Base-by-base conservation (phyloP, 495 filamentous ascomycete genomes). In the Xylaria sp. region DNA sequence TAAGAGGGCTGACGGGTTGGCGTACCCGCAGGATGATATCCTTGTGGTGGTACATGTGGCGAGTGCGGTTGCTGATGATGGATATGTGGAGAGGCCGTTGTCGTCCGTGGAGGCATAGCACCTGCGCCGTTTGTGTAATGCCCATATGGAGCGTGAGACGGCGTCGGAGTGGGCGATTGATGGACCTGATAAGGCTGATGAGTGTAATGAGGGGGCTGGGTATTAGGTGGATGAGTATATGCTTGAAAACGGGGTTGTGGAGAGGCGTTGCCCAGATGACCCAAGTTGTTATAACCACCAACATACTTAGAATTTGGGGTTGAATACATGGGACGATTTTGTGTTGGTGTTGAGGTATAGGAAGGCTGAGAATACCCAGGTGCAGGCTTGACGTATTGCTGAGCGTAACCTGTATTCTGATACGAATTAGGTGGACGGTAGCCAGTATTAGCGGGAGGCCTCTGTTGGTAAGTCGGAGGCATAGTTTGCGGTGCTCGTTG, bases 261-360 rank as follows among this genome's bases (percentile, higher is more conserved):
- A 29, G 77, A 66, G 19, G 50, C 33, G 61, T 66, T 75, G 33
- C 50, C 58, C 70, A 84, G 73, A 67, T 79, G 79, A 44, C 79
- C 74, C 72, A 84, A 73, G 64, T 79, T 80, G 61, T 80, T 75
- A 61, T 84, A 84, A 14, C 80, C 79, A 14, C 79, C 77, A 41
- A 82, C 77, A 63, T 78, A 83, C 41, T 71, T 71, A 4, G 69
- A 65, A 14, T 71, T 71, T 9, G 69, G 61, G 26, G 74, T 73
- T 59, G 78, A 79, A 57, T 74, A 83, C 68, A 58, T 75, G 64
- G 55, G 73, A 70, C 68, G 80, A 71, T 12, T 76, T 71, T 62
- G 76, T 55, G 68, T 74, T 67, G 61, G 78, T 70, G 71, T 79
- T 70, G 48, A 61, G 33, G 55, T 78, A 72, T 74, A 81, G 62